These are phyloP conservation scores for Lachnellula suecica DNA, from an alignment of 2,329 filamentous ascomycete genomes.

Conservation along the genomic window DNA sequence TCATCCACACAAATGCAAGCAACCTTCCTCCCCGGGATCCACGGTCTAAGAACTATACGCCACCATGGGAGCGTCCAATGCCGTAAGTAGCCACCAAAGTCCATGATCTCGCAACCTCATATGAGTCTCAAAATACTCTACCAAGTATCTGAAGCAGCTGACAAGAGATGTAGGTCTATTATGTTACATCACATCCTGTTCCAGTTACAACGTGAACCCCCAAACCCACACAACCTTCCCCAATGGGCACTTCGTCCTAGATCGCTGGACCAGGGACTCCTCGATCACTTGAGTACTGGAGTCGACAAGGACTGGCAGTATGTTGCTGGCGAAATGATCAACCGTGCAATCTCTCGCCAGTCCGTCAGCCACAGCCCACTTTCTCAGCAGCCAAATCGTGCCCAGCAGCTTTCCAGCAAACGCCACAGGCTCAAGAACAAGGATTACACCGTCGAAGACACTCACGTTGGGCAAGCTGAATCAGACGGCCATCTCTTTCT, in stretches of 20 bases:
- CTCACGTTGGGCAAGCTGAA: too few species aligned
- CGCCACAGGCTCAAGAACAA: too few species aligned
- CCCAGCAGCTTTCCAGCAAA: too few species aligned
- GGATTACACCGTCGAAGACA: too few species aligned
- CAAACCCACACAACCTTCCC: neutral
- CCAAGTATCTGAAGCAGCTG: neutral
- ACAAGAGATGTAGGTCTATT: neutral
- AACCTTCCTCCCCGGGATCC: neutral
- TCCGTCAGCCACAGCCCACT: neutral
- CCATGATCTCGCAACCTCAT: neutral
- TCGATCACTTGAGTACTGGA: neutral
- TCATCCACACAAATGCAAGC: neutral
- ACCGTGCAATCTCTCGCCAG: neutral
- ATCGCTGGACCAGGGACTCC: neutral
- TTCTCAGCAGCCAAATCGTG: neutral
- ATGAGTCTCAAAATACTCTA: neutral
- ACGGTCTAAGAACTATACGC: neutral
- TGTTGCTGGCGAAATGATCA: neutral
- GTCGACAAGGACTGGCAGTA: neutral
- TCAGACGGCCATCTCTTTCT: too few species aligned
- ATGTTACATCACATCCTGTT: neutral
- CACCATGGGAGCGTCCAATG: neutral
- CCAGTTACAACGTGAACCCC: neutral
- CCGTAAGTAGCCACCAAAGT: neutral
- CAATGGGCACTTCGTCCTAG: neutral